Evolutionary conservation across 805 yeast species (phyloP).

Genomic region (Scheffersomyces stipitis): DNA sequence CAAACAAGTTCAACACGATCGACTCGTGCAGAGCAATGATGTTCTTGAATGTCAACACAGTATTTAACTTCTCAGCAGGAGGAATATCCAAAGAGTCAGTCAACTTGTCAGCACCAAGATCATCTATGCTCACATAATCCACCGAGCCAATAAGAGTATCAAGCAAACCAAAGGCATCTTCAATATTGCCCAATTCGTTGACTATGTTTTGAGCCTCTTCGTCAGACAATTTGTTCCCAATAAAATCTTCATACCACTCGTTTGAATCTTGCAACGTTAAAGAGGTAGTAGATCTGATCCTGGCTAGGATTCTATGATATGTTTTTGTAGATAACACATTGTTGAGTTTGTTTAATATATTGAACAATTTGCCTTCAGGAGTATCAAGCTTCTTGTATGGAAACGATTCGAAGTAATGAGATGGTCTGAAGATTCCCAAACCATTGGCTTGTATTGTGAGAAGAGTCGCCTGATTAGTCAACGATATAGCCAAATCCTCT

Average conservation of each 20-base stretch:
- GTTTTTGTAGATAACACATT: slow-evolving; percentile 30
- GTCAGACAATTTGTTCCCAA: slow-evolving; percentile 25
- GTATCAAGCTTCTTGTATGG: slow-evolving; percentile 4
- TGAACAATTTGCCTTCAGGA: slow-evolving; percentile 16
- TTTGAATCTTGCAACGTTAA: slow-evolving; percentile 17
- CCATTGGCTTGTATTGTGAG: slow-evolving; percentile 34
- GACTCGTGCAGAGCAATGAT: slow-evolving; percentile 28
- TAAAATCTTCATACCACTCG: slow-evolving; percentile 20
- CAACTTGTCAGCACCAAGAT: slow-evolving; percentile 1
- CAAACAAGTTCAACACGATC: slow-evolving; percentile 26
- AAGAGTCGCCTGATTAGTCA: slow-evolving; percentile 11
- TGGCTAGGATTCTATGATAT: slow-evolving; percentile 20
- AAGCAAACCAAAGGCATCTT: slow-evolving; percentile 24
- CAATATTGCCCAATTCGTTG: slow-evolving; percentile 23
- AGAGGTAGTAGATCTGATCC: slow-evolving; percentile 10
- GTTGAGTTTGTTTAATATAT: slow-evolving; percentile 21
- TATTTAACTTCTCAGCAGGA: slow-evolving; percentile 17
- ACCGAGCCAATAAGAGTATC: slow-evolving; percentile 18
- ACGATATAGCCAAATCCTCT: slow-evolving; percentile 50
- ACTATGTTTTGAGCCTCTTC: slow-evolving; percentile 20
- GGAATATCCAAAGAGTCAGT: slow-evolving; percentile 16
- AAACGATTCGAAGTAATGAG: slow-evolving; percentile 32
- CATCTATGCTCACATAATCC: slow-evolving; percentile 5
- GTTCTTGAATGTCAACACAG: slow-evolving; percentile 26
- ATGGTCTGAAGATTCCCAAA: slow-evolving; percentile 28